A percentile compares a stretch with the other conserved stretches of the same genome.
Conservation (phyloP, 495 filamentous ascomycete species). For the Cladorrhinum samala region DNA sequence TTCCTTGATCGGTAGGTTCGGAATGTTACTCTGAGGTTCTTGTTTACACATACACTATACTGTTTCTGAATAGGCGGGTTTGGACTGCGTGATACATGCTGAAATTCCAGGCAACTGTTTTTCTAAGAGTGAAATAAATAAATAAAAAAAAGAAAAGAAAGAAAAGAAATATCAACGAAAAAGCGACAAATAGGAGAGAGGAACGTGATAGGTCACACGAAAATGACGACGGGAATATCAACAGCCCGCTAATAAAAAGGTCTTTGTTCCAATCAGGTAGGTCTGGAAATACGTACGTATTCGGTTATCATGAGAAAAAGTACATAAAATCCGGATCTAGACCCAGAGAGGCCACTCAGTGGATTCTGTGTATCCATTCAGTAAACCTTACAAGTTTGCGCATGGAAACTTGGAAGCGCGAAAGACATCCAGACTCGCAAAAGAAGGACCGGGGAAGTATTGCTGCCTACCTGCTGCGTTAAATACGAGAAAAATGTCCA, state of each 20-base stretch:
- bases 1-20: conserved; percentile 4
- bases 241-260: too few species aligned
- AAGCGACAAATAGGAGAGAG: too few species aligned
- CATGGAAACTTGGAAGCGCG: neutral
- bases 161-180: too few species aligned
- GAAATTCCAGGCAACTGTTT: neutral
- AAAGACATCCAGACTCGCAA: neutral
- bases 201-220: too few species aligned
- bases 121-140: too few species aligned
- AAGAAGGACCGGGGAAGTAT: too few species aligned
- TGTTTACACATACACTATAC: neutral
- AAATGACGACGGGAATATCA: too few species aligned
- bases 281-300: neutral
- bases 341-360: neutral
- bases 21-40: neutral
- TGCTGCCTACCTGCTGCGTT: too few species aligned
- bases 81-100: neutral
- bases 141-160: too few species aligned
- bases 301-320: neutral
- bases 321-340: neutral
- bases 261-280: neutral
- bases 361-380: too few species aligned
- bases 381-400: neutral
- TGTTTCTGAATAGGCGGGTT: neutral
- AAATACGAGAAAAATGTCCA: too few species aligned